Base-by-base conservation (phyloP, 2,329 filamentous ascomycete genomes). In the Pseudogymnoascus pannorum region DNA sequence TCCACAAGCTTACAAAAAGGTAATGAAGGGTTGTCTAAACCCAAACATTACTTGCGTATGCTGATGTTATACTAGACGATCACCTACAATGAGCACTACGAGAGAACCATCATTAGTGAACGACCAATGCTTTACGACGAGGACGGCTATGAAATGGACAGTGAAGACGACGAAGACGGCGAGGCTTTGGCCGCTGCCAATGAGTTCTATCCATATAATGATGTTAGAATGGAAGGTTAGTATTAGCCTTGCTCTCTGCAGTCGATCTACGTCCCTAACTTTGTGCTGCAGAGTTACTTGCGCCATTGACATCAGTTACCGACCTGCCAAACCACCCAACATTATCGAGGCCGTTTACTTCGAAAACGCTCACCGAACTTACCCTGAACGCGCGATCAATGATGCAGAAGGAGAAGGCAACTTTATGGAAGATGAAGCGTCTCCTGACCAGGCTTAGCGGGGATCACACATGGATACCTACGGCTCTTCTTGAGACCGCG, bases 121-220 rank as follows among this genome's bases (percentile, higher is more conserved):
- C 93, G 92, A 67, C 87, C 88, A 4, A 82, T 84, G 9, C 78
- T 89, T 54, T 78, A 89, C 66, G 89, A 93, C 74, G 85, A 90
- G 51, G 89, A 93, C 67, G 89, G 89, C 65, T 91, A 89, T 71
- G 85, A 90, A 65, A 77, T 91, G 61, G 87, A 91, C 42, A 87
- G 84, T 70, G 85, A 87, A 64, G 87, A 91, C 63, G 86, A 89
- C 61, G 83, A 86, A 63, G 83, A 87, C 42, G 81, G 80, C 61
- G 73, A 81, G 65, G 83, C 87, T 57, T 76, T 83, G 57, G 79
- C 83, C 51, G 76, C 81, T 3, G 85, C 85, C n/a, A 81, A 85
- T 35, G 86, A 89, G 65, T 80, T 87, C 58, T 87, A 94, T 67
- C 88, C 89, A 0, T 94, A 92, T 70, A 81, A 86, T 58, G 85